phyloP scores from a whole-genome alignment of 2,329 filamentous ascomycete genomes.

The Corniculantispora saksenae region DNA sequence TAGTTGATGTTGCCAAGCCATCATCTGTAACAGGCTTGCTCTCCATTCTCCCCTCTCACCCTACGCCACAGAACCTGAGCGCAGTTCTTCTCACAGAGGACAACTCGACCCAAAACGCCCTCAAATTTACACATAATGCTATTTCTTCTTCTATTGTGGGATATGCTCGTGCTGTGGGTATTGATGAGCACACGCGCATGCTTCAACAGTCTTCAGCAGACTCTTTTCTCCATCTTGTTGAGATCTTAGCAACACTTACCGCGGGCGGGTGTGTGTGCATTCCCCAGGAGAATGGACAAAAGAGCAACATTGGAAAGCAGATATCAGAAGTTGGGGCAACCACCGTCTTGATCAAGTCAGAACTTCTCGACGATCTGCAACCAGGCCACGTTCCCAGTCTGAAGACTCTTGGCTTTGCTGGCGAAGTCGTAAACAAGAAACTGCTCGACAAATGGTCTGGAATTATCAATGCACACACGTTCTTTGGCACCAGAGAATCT shows the following conservation, averaged over 20 bases:
- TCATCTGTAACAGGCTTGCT: not conserved
- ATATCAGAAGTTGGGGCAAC: not conserved
- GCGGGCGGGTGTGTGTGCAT: not conserved
- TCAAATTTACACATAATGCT: not conserved
- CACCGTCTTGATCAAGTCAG: not conserved
- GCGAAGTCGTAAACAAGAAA: slow-evolving; percentile 23
- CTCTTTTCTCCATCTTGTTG: not conserved
- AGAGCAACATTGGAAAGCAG: not conserved
- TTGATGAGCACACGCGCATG: not conserved
- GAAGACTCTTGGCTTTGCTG: not conserved
- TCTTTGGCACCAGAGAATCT: not conserved
- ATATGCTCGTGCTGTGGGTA: not conserved
- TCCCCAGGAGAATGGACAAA: not conserved
- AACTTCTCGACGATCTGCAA: not conserved
- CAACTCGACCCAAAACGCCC: not conserved
- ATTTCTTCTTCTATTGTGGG: not conserved
- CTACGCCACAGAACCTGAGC: not conserved
- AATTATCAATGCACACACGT: not conserved
- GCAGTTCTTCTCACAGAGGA: not conserved
- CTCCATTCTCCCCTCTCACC: not conserved
- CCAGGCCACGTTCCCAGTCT: slow-evolving; percentile 6
- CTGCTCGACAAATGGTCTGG: slow-evolving; percentile 18
- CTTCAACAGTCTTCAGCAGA: not conserved
- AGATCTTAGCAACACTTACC: not conserved
- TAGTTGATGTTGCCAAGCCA: not conserved